phyloP scores from a whole-genome alignment of 2,329 filamentous ascomycete species.

The Purpureocillium lavendulum region DNA sequence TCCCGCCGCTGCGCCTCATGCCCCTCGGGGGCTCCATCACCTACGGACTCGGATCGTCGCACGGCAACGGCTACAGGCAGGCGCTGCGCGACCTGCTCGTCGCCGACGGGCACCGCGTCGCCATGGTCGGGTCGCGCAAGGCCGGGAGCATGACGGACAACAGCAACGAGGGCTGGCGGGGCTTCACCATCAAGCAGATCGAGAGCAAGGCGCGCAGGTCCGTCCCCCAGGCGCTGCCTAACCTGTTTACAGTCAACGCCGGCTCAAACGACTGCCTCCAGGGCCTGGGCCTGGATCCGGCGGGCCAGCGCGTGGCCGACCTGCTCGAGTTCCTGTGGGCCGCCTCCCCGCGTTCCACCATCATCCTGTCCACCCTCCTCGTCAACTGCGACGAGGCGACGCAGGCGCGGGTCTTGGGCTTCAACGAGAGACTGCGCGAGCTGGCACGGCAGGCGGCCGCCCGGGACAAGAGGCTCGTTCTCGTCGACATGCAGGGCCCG shows the following conservation, averaged over 20 bases:
- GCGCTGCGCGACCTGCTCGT: constrained; percentile 23
- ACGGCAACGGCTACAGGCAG: constrained; percentile 27
- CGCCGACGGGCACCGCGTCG: constrained; percentile 18
- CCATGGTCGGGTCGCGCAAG: constrained; percentile 27
- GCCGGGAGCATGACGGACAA: constrained; percentile 27
- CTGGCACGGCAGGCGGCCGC: constrained; percentile 15
- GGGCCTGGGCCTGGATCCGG: constrained; percentile 17
- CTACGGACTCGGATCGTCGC: constrained; percentile 20
- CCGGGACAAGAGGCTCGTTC: constrained; percentile 17
- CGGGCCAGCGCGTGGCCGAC: constrained; percentile 16
- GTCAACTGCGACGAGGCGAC: constrained; percentile 14
- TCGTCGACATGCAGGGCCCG: constrained; percentile 26
- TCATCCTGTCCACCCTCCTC: constrained; percentile 19
- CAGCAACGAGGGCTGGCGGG: constrained; percentile 26
- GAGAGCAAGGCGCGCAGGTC: constrained; percentile 17
- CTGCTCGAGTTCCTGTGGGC: constrained; percentile 21
- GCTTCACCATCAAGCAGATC: constrained; percentile 24
- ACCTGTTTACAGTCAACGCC: constrained; percentile 27
- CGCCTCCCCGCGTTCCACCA: constrained; percentile 19
- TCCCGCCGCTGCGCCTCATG: constrained; percentile 16
- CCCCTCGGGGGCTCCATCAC: constrained; percentile 30
- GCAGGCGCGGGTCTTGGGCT: constrained; percentile 13
- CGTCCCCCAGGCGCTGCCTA: constrained; percentile 20
- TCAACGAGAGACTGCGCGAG: constrained; percentile 18
- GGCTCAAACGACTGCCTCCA: constrained; percentile 31